phyloP scores from a whole-genome alignment of 257 asterid genomes.

The Jaltomata sinuosa region DNA sequence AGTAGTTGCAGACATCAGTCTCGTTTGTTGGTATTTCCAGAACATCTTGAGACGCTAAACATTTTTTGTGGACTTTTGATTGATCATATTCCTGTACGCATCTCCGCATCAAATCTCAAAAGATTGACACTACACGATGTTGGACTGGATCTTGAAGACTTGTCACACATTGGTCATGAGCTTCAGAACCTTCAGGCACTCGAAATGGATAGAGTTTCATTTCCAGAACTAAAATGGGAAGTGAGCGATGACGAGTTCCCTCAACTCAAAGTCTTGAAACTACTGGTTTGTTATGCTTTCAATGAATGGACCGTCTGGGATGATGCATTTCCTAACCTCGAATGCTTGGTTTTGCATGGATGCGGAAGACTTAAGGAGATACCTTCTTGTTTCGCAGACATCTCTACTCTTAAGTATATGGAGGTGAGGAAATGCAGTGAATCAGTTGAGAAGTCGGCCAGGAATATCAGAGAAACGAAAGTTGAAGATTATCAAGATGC shows the following conservation, averaged over 20 bases:
- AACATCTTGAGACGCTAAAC: neutral
- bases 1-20: neutral
- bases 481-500: neutral
- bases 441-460: neutral
- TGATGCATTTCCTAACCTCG: neutral
- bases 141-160: neutral
- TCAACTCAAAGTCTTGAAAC: neutral
- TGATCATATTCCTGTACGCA: neutral
- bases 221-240: no score
- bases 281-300: no score
- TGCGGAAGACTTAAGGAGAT: neutral
- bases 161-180: neutral
- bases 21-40: neutral
- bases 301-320: neutral
- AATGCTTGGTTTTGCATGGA: neutral
- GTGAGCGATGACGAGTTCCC: no score
- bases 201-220: neutral
- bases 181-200: neutral
- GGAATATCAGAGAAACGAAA: neutral
- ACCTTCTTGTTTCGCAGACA: neutral
- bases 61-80: no score
- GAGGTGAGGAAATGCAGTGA: neutral
- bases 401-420: neutral
- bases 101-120: neutral
- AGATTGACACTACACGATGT: neutral